phyloP scores from a whole-genome alignment of 75 land plant genomes.

The Pinus albicaulis region DNA sequence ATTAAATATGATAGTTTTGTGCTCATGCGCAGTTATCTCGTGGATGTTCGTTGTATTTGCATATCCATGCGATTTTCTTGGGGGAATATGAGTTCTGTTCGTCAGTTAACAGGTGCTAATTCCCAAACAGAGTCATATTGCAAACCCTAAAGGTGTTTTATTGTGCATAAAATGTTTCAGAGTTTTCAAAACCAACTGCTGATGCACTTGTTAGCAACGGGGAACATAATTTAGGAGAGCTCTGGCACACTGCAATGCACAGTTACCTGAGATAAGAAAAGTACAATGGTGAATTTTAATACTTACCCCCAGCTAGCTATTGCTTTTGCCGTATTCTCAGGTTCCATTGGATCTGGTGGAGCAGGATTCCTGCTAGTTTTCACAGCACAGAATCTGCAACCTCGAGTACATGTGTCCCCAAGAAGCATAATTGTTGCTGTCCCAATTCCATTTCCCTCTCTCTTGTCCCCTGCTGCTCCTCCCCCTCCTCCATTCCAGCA shows the following conservation, averaged over 20 bases:
- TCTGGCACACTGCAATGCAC: no score
- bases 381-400: slow-evolving; percentile 95
- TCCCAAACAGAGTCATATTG: slow-evolving; percentile 1
- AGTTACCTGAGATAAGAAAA: slow-evolving; percentile 1
- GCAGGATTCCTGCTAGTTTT: slow-evolving; percentile 90
- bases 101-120: background rate
- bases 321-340: slow-evolving; percentile 92
- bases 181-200: slow-evolving; percentile 2
- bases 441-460: slow-evolving; percentile 83
- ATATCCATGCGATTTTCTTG: background rate
- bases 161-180: background rate
- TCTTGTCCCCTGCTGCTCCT: slow-evolving; percentile 64
- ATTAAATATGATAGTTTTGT: no score
- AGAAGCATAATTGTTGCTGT: slow-evolving; percentile 97
- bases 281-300: background rate
- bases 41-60: background rate
- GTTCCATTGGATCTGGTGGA: slow-evolving; percentile 94
- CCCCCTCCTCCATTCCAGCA: slow-evolving; percentile 82
- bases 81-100: background rate
- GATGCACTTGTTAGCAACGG: no score
- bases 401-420: slow-evolving; percentile 96
- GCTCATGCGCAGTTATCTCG: no score
- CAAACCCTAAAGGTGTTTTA: background rate
- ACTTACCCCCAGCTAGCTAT: slow-evolving; percentile 95
- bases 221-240: no score